phyloP scores from a whole-genome alignment of 495 filamentous ascomycete genomes.

The Hyphodiscus hymeniophilus region DNA sequence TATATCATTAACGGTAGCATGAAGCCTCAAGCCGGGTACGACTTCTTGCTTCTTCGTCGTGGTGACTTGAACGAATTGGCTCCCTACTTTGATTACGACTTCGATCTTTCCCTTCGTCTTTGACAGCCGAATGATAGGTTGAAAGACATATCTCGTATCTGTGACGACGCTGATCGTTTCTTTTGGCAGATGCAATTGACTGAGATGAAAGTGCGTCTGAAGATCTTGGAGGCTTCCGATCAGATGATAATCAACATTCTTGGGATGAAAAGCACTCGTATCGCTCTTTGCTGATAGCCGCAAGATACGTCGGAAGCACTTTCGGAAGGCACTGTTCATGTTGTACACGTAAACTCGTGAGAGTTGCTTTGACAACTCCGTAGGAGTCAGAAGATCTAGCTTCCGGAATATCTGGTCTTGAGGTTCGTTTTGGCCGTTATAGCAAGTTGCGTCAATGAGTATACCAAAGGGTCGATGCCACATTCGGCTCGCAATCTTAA shows the following conservation, averaged over 20 bases:
- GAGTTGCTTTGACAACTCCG: slow-evolving; percentile 46
- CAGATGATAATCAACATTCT: slow-evolving; percentile 53
- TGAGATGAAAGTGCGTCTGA: slow-evolving; percentile 55
- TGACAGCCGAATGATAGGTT: slow-evolving; percentile 52
- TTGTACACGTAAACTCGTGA: slow-evolving; percentile 56
- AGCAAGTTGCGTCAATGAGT: slow-evolving; percentile 58
- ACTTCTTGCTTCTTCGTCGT: slow-evolving; percentile 59
- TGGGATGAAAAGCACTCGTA: slow-evolving; percentile 44
- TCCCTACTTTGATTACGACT: slow-evolving; percentile 55
- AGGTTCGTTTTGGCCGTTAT: slow-evolving; percentile 50
- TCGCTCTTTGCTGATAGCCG: slow-evolving; percentile 47
- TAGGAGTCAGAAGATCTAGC: slow-evolving; percentile 48
- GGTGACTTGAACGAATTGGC: slow-evolving; percentile 59
- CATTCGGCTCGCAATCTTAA: slow-evolving; percentile 55
- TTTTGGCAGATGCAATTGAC: slow-evolving; percentile 53
- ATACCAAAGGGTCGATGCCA: slow-evolving; percentile 60
- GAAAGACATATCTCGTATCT: slow-evolving; percentile 54
- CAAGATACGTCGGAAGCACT: slow-evolving; percentile 53
- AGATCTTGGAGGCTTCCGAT: slow-evolving; percentile 52
- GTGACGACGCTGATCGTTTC: slow-evolving; percentile 58
- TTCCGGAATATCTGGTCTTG: slow-evolving; percentile 51
- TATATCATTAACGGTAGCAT: slow-evolving; percentile 57
- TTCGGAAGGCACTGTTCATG: slow-evolving; percentile 57
- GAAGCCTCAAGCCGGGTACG: slow-evolving; percentile 45
- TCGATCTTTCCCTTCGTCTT: slow-evolving; percentile 60